These are phyloP conservation scores for Hygrophorus russula DNA, from an alignment of 768 basidiomycete species.

Conservation along the genomic window DNA sequence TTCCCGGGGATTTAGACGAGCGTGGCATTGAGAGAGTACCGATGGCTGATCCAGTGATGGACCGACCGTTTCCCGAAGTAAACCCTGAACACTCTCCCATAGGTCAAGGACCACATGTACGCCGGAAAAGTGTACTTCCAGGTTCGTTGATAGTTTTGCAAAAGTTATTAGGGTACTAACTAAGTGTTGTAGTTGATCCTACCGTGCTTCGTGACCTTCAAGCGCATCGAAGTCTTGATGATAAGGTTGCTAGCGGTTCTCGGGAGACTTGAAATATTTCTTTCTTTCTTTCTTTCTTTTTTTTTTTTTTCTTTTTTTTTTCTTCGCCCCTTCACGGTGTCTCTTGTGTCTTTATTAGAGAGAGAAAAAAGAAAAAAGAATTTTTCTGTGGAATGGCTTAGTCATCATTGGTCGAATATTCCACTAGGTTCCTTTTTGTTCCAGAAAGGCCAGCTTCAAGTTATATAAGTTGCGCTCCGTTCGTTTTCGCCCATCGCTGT, in stretches of 20 bases:
- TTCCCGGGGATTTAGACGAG: constrained; percentile 63
- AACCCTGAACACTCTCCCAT: constrained; percentile 48
- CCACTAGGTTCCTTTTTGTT: no score
- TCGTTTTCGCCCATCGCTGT: not conserved
- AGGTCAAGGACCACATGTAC: constrained; percentile 65
- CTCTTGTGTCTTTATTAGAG: not conserved
- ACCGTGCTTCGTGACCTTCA: constrained; percentile 81
- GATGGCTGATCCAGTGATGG: constrained; percentile 83
- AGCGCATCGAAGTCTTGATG: constrained; percentile 76
- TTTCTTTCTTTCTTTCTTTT: constrained; percentile 13
- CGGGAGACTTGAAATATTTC: no score
- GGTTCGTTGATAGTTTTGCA: constrained; percentile 33
- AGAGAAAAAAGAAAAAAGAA: no score
- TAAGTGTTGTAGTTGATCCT: constrained; percentile 57
- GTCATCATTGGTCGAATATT: no score
- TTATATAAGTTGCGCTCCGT: not conserved
- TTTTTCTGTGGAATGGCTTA: no score
- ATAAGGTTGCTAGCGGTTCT: constrained; percentile 17
- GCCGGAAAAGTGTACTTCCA: constrained; percentile 91
- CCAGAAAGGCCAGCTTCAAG: no score
- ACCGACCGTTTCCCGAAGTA: constrained; percentile 63
- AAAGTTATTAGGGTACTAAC: not conserved
- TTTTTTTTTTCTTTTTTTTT: not conserved
- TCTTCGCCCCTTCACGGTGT: not conserved
- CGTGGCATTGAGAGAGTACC: constrained; percentile 81